A percentile compares a stretch with the other conserved stretches of the same genome.
phyloP scores from a whole-genome alignment of 2,329 filamentous ascomycete genomes.

The Dothistroma septosporum region DNA sequence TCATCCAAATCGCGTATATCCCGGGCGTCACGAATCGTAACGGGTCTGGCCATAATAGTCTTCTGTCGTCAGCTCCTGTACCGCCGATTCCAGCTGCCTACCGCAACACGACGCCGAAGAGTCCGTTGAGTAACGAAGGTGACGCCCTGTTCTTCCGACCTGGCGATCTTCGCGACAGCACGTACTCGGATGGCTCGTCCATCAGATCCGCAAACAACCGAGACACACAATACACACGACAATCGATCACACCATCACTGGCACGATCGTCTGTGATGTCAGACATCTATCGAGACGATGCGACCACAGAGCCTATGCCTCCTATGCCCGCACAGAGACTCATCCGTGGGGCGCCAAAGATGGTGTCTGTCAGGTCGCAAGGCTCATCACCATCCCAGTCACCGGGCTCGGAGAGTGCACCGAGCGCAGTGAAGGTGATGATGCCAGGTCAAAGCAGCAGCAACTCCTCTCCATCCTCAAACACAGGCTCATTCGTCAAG shows the following conservation, averaged over 20 bases:
- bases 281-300: conserved; percentile 89
- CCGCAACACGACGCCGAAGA: conserved; percentile 51
- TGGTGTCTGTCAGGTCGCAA: conserved; percentile 74
- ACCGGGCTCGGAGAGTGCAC: conserved; percentile 5
- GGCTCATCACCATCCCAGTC: conserved; percentile 15
- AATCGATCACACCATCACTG: conserved; percentile 48
- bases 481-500: conserved; percentile 34
- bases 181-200: conserved; percentile 71
- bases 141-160: conserved; percentile 94
- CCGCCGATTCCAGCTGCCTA: conserved; percentile 72
- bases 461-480: conserved; percentile 11
- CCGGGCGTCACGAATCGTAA: conserved; percentile 85
- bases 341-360: conserved; percentile 80
- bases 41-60: conserved; percentile 52
- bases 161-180: conserved; percentile 83
- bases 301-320: conserved; percentile 71
- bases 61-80: conserved; percentile 62
- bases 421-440: conserved; percentile 11
- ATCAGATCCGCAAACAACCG: conserved; percentile 34
- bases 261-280: conserved; percentile 64
- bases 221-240: conserved; percentile 40
- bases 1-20: conserved; percentile 99
- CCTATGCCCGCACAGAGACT: conserved; percentile 77
- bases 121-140: conserved; percentile 49
- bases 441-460: conserved; percentile 10